Base-by-base conservation (phyloP, 352 stramenopile species). In the Phytopythium boreale region DNA sequence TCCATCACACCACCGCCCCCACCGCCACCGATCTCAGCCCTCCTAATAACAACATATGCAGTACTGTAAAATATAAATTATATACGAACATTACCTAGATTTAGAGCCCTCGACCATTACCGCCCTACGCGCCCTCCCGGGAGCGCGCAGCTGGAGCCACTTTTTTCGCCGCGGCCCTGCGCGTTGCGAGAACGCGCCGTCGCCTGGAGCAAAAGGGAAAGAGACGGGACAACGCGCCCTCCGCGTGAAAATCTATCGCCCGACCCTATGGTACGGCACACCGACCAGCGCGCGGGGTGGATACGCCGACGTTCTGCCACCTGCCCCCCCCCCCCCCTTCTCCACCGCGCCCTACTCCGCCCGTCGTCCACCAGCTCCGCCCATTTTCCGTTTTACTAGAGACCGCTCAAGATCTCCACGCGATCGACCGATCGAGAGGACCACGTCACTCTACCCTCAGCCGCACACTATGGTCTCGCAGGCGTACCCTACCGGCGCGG, bases 61-160 rank as follows among this genome's bases (percentile, higher is more conserved):
- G 2, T n/a, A n/a, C 39, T 46, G 39, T 7, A 36, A 8, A 36
- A 8, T 36, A 36, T 36, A 39, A 39, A 12, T 14, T 39, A 10
- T 39, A 39, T 39, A 34, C 11, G 2, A 39, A 7, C 34, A 14
- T 39, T 14, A 39, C 34, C 34, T 39, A 7, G 6, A 14, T 10
- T 15, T 39, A 39, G 10, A 39, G 10, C 6, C 34, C 1, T 14
- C 34, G 10, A 8, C 10, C 1, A 1, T 39, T 39, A 39, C 34
- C 34, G 6, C 34, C 10, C 10, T 10, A 39, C 34, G 10, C 10
- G 19, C 7, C 20, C 43, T 49, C 6, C 43, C 43, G 17, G 29
- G 19, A 59, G 11, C 34, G 34, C 62, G 9, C 70, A 65, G 46
- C 70, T 69, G 46, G 34, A 56, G 24, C n/a, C 68, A 29, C 46